A percentile compares a stretch with the other conserved stretches of the same genome.
Evolutionary conservation across 176 grass and related monocot genomes (phyloP).

Genomic region (Musa itinerans): DNA sequence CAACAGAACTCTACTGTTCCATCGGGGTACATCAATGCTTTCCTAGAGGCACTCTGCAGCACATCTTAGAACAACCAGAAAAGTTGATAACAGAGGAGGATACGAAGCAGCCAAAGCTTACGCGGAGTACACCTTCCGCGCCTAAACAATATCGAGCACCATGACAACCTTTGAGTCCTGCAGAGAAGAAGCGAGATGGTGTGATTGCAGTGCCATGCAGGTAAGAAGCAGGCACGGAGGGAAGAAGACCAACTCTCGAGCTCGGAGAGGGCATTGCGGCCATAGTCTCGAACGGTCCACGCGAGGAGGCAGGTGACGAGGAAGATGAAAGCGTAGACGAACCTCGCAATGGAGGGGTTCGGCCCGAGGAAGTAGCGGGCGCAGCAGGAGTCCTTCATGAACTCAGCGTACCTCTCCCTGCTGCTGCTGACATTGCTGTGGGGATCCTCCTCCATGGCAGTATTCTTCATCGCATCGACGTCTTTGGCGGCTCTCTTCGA

Average conservation of each 20-base stretch:
- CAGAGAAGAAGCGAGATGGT: neutral
- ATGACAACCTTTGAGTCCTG: constrained; percentile 49
- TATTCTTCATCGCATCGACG: constrained; percentile 14
- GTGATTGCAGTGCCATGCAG: too few relatives aligned
- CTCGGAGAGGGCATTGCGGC: constrained; percentile 49
- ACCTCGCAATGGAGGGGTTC: constrained; percentile 73
- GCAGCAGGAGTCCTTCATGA: constrained; percentile 62
- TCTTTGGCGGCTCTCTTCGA: neutral
- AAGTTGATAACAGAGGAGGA: constrained; percentile 39
- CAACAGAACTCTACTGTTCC: neutral
- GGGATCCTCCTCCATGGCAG: constrained; percentile 24
- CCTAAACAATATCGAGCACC: constrained; percentile 61
- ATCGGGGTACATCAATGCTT: neutral
- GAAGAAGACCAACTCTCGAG: constrained; percentile 33
- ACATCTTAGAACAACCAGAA: neutral
- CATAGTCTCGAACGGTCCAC: constrained; percentile 89
- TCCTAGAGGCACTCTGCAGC: neutral
- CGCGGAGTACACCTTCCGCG: constrained; percentile 74
- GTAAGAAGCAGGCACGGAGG: neutral
- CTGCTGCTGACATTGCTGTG: constrained; percentile 14
- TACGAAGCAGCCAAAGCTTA: constrained; percentile 96
- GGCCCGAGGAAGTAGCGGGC: constrained; percentile 35
- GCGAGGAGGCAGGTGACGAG: constrained; percentile 73
- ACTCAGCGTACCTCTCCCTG: constrained; percentile 26
- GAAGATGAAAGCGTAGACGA: constrained; percentile 83